Base-by-base conservation (phyloP, 2,329 filamentous ascomycete species). In the Pseudocercospora pini-densiflorae region DNA sequence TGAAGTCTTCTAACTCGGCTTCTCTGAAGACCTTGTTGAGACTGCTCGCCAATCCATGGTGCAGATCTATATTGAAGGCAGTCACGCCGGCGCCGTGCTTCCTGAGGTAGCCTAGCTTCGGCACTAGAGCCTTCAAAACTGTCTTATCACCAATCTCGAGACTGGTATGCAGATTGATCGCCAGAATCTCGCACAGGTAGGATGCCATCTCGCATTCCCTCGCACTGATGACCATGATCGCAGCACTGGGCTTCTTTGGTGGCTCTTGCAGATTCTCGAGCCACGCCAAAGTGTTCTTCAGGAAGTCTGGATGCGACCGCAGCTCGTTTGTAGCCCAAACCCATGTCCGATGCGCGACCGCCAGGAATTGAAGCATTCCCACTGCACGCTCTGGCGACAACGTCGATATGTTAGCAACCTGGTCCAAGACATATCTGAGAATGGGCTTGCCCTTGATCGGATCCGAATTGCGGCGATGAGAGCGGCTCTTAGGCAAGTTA, bases 271-370 rank as follows among this genome's bases (percentile, higher is more conserved):
- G 79, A 4, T 82, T 80, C 10, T 85, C 86, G 36, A 95, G 85
- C 76, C 92, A 95, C 3, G 85, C 84, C 19, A 92, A 86, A 19
- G 97, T 85, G 63, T 88, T 87, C 49, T 88, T 84, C 64, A 97
- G 86, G 74, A 97, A 94, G 0, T 84, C 83, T 0, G 87, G 85
- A 73, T 97, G 91, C 66, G 89, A 89, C 68, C 91, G 88, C 40
- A 97, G 82, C 45, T 91, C 89, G 64, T 92, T 90, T 64, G 96
- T 93, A 1, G 93, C 94, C 92, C 94, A 97, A 0, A 94, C 91
- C 94, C 94, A 98, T 76, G 93, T 92, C 77, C 97, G 95, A 76
- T 97, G 94, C 4, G 94, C 92, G 2, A 91, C 89, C 2, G 92
- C 89, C 43, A 97, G 88, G 77, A 98, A 98, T 73, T 94, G 90